phyloP scores from a whole-genome alignment of 345 rosid species.

The Eutrema heterophyllum region DNA sequence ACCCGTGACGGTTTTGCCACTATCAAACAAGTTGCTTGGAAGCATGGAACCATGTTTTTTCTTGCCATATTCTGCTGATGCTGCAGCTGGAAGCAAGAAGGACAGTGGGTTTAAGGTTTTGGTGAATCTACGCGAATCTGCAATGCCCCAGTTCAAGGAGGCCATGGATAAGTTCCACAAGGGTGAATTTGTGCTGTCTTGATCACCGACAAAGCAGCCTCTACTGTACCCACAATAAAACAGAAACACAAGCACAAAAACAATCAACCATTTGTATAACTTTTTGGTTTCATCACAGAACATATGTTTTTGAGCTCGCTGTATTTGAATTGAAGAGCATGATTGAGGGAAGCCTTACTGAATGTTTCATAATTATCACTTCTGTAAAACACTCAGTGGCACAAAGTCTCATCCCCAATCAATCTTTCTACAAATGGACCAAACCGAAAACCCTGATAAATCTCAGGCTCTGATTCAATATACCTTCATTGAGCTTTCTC shows the following conservation, averaged over 20 bases:
- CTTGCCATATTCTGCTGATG: conserved; percentile 60
- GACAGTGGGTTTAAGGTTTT: conserved; percentile 66
- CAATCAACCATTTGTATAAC: conserved; percentile 16
- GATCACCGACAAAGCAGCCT: background rate
- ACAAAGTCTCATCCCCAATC: background rate
- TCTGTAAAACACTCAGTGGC: background rate
- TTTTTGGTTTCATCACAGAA: conserved; percentile 10
- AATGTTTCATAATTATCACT: background rate
- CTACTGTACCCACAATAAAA: background rate
- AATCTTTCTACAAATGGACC: background rate
- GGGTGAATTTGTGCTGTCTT: conserved; percentile 35
- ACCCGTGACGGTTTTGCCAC: conserved; percentile 64
- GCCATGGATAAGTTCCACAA: conserved; percentile 58
- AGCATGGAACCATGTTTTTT: conserved; percentile 80
- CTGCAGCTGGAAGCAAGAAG: conserved; percentile 23
- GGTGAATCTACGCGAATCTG: conserved; percentile 51
- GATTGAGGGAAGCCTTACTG: background rate
- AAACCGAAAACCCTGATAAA: background rate
- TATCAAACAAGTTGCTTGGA: conserved; percentile 59
- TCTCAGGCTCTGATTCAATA: background rate
- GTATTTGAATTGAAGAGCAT: conserved; percentile 1
- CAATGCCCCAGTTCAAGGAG: conserved; percentile 46
- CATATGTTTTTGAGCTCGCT: conserved; percentile 8
- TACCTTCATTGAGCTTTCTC: conserved; percentile 25
- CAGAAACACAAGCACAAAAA: background rate